Conservation (phyloP, 139 green algal species). For the Dunaliella primolecta region DNA sequence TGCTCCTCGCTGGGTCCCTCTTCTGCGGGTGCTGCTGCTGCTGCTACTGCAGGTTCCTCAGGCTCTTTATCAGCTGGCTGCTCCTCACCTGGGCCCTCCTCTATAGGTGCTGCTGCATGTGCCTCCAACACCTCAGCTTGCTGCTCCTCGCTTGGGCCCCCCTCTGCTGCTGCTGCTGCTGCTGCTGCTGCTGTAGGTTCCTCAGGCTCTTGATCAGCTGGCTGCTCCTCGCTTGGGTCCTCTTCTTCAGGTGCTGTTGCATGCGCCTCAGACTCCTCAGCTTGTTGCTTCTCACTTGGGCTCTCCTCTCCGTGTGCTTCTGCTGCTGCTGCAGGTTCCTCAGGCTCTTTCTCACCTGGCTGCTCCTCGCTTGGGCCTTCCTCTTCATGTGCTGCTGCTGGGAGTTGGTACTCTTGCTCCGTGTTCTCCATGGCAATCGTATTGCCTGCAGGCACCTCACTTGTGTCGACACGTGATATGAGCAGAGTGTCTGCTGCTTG, state of each 20-base stretch:
- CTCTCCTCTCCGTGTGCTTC: not conserved
- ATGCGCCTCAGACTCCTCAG: not conserved
- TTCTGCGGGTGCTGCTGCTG: not conserved
- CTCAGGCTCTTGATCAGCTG: not conserved
- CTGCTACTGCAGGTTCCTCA: not conserved
- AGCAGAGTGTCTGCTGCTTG: not conserved
- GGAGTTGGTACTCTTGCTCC: too few species aligned
- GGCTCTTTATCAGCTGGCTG: not conserved
- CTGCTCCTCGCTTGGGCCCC: not conserved
- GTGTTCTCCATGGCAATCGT: too few species aligned
- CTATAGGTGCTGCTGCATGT: not conserved
- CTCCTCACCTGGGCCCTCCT: not conserved
- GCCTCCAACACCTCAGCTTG: not conserved
- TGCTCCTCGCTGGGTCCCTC: not conserved
- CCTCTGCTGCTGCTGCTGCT: not conserved
- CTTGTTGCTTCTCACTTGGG: not conserved
- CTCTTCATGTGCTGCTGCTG: not conserved
- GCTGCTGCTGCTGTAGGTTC: not conserved
- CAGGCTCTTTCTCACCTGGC: too few species aligned
- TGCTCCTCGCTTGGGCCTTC: not conserved
- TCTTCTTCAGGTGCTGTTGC: not conserved
- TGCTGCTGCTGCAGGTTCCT: not conserved
- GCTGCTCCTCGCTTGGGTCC: not conserved
- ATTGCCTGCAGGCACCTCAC: not conserved
- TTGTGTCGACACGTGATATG: not conserved